Evolutionary conservation across 2,329 filamentous ascomycete genomes (phyloP).

Genomic region (Metarhizium guizhouense): DNA sequence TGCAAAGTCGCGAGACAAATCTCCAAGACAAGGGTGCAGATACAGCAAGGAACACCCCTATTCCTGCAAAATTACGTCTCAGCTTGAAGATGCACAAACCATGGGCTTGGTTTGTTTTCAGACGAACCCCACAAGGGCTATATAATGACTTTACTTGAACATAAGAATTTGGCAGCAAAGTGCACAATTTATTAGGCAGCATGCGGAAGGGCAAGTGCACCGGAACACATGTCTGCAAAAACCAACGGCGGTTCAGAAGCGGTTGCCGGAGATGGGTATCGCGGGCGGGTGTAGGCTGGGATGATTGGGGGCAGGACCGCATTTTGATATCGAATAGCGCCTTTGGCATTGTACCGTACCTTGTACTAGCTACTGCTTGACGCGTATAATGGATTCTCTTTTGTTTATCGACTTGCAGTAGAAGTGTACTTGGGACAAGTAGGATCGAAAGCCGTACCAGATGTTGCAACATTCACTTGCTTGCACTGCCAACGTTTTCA

Average conservation of each 20-base stretch:
- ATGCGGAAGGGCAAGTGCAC: neutral
- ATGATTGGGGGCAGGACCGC: neutral
- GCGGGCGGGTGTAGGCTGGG: neutral
- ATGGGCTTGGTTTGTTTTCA: neutral
- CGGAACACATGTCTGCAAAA: neutral
- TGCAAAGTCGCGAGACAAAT: neutral
- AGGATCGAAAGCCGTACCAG: no score
- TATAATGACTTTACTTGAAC: neutral
- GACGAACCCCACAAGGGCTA: neutral
- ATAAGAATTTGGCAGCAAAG: neutral
- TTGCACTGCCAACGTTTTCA: no score
- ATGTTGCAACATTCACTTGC: no score
- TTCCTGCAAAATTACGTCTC: neutral
- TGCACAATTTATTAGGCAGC: neutral
- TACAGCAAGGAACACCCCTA: neutral
- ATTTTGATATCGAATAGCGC: neutral
- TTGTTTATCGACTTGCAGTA: neutral
- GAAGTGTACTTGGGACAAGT: no score
- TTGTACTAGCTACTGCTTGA: conserved; percentile 2
- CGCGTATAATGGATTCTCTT: conserved; percentile 1
- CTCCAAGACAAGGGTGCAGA: neutral
- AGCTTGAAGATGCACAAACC: neutral
- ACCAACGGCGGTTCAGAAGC: neutral
- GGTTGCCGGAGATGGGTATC: neutral
- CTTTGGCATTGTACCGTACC: conserved; percentile 1